Evolutionary conservation across 108 stramenopile species (phyloP).

Genomic region (Nitzschia sp.): DNA sequence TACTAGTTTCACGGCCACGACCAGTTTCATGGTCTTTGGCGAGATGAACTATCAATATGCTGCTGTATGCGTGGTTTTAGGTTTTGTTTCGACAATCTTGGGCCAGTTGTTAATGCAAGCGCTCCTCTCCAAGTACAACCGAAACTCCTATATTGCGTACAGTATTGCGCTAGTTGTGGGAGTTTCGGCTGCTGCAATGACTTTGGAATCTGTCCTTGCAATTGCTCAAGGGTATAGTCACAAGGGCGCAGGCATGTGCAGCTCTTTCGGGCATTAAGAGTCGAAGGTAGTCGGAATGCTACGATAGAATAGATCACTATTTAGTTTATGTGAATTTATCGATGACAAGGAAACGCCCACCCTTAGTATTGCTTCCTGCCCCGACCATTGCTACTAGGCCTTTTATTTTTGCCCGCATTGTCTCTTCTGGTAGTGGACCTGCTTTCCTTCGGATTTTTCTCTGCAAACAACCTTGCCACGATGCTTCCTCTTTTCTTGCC

Average conservation of each 20-base stretch:
- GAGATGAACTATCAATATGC: constrained; percentile 67
- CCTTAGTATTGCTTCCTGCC: background rate
- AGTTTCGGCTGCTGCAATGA: constrained; percentile 51
- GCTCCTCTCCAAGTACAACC: constrained; percentile 62
- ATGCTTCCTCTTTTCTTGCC: no score
- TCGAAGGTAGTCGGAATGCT: background rate
- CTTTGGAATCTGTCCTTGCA: background rate
- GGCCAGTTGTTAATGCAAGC: constrained; percentile 67
- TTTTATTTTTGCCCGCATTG: background rate
- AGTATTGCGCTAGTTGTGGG: constrained; percentile 79
- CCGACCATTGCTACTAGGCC: background rate
- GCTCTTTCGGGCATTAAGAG: background rate
- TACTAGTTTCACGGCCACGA: constrained; percentile 81
- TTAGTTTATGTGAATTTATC: background rate
- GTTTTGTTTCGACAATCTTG: constrained; percentile 61
- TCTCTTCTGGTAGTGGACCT: background rate
- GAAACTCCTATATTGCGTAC: constrained; percentile 80
- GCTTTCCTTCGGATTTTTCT: no score
- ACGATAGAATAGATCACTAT: background rate
- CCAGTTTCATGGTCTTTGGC: constrained; percentile 75
- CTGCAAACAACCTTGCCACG: no score
- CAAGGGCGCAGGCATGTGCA: background rate
- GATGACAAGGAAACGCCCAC: background rate
- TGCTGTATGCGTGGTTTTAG: constrained; percentile 55
- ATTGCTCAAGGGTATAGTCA: background rate